These are phyloP conservation scores for Moricandia arvensis DNA, from an alignment of 345 rosid species.

Conservation along the genomic window DNA sequence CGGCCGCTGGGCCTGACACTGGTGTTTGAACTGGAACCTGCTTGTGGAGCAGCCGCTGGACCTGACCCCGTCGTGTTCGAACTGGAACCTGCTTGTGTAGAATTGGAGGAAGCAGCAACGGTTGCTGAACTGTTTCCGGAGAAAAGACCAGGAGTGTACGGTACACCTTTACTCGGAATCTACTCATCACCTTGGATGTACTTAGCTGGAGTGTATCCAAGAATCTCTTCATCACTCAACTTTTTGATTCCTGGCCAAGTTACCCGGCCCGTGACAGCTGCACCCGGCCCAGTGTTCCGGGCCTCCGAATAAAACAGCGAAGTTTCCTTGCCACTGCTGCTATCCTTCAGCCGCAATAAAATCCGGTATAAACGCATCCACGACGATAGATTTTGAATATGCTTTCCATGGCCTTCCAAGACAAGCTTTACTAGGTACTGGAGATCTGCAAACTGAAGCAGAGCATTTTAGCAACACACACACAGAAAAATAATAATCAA, in stretches of 20 bases:
- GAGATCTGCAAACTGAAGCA: too few species aligned
- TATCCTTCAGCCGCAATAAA: conserved; percentile 63
- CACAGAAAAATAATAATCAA: too few species aligned
- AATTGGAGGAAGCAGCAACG: neutral
- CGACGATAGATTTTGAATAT: conserved; percentile 56
- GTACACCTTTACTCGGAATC: conserved; percentile 53
- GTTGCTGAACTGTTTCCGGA: conserved; percentile 2
- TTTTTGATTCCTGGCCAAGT: conserved; percentile 67
- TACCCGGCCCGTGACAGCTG: conserved; percentile 43
- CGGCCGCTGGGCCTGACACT: too few species aligned
- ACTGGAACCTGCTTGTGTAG: neutral
- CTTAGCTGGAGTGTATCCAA: conserved; percentile 40
- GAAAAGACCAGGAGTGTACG: conserved; percentile 43
- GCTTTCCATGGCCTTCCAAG: conserved; percentile 75
- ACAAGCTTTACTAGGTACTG: conserved; percentile 46
- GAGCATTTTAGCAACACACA: too few species aligned
- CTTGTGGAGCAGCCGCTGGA: conserved; percentile 11
- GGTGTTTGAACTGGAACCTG: neutral
- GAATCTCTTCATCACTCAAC: conserved; percentile 36
- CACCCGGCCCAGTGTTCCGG: conserved; percentile 68
- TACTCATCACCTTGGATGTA: conserved; percentile 50
- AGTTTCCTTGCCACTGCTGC: conserved; percentile 52
- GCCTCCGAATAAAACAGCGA: conserved; percentile 63
- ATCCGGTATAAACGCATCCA: conserved; percentile 63
- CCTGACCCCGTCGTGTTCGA: neutral